These are phyloP conservation scores for Lasiosphaeria hispida DNA, from an alignment of 495 filamentous ascomycete genomes.

Conservation along the genomic window DNA sequence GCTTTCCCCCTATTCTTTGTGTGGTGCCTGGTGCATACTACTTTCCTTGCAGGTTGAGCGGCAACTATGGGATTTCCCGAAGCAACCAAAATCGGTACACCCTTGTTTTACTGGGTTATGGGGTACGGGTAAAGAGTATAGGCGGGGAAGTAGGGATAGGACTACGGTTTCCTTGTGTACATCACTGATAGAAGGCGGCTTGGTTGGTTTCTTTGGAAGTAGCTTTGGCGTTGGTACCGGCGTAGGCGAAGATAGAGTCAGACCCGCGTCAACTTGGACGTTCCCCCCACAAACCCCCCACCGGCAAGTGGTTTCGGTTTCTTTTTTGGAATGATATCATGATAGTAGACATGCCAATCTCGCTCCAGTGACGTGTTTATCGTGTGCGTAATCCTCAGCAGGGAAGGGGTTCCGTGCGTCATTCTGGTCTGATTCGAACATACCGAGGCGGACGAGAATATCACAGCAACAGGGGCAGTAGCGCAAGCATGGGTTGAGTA, in stretches of 20 bases:
- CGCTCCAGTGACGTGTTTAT: conserved; percentile 3
- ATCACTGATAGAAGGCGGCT: not conserved
- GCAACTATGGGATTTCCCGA: not conserved
- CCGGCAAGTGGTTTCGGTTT: not conserved
- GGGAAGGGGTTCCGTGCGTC: not conserved
- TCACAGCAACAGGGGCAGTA: conserved; percentile 1
- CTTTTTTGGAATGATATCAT: not conserved
- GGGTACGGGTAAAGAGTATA: not conserved
- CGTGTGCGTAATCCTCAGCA: not conserved
- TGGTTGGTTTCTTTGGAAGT: not conserved
- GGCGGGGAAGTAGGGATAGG: not conserved
- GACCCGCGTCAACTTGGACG: not conserved
- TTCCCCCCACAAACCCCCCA: not conserved
- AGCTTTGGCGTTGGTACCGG: not conserved
- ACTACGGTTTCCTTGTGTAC: not conserved
- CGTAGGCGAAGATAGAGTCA: not conserved
- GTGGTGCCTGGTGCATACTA: not conserved
- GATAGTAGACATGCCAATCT: not conserved
- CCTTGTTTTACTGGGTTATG: too few relatives aligned
- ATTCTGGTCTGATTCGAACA: conserved; percentile 9
- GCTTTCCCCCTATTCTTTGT: not conserved
- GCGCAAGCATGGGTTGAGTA: not conserved
- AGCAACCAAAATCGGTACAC: not conserved
- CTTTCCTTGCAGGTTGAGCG: not conserved
- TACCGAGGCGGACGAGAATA: not conserved